Conservation (phyloP, 2,329 filamentous ascomycete genomes). For the Fonsecaea erecta region DNA sequence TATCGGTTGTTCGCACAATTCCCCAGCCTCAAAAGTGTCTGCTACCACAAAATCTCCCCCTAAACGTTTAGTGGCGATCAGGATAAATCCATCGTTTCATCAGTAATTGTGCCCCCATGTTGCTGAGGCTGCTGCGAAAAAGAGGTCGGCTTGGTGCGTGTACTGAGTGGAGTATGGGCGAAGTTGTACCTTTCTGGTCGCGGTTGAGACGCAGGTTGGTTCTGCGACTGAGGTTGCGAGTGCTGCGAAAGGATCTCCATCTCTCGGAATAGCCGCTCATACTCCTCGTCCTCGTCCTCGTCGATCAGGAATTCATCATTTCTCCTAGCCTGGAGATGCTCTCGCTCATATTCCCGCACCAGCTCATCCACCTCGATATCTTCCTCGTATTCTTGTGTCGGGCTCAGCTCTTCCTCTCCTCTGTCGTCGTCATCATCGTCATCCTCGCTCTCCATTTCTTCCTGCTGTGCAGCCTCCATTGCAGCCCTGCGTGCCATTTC, state of each 20-base stretch:
- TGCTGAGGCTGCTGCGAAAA: background rate
- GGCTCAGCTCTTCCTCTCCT: slow-evolving; percentile 26
- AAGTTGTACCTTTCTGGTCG: background rate
- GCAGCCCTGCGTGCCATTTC: slow-evolving; percentile 30
- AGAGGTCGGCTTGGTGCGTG: background rate
- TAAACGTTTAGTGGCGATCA: background rate
- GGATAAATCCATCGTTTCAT: slow-evolving; percentile 43
- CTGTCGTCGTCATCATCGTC: slow-evolving; percentile 24
- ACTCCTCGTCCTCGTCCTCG: slow-evolving; percentile 61
- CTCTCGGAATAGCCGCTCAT: slow-evolving; percentile 68
- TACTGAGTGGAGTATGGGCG: background rate
- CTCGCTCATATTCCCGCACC: slow-evolving; percentile 35
- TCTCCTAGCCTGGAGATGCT: background rate
- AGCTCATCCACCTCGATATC: slow-evolving; percentile 31
- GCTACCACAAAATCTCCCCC: no score
- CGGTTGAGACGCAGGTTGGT: background rate
- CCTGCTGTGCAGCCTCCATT: slow-evolving; percentile 10
- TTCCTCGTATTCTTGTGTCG: slow-evolving; percentile 30
- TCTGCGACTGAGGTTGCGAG: slow-evolving; percentile 39
- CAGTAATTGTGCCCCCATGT: background rate
- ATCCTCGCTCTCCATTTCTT: slow-evolving; percentile 35
- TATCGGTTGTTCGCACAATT: background rate
- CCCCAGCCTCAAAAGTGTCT: background rate
- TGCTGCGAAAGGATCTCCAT: slow-evolving; percentile 63
- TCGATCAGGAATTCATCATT: slow-evolving; percentile 24